Percentiles rank a stretch among this genome's conserved stretches.
Evolutionary conservation across 2,329 filamentous ascomycete species (phyloP).

Genomic region (Penicillium crustosum): DNA sequence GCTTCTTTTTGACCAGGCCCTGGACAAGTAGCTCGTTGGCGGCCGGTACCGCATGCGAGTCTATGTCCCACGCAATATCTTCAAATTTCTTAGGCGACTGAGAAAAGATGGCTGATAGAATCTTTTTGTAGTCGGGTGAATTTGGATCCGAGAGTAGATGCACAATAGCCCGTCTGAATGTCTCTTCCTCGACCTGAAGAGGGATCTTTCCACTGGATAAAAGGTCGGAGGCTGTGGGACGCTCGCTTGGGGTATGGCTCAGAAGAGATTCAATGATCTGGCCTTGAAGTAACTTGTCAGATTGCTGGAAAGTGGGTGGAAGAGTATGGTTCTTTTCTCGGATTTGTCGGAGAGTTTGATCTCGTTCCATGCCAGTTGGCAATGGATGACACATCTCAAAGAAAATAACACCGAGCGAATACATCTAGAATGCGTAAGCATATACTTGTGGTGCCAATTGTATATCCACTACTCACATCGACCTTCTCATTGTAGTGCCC

Average conservation of each 20-base stretch:
- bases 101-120: constrained; percentile 80
- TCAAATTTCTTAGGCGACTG: constrained; percentile 74
- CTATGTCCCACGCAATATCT: constrained; percentile 76
- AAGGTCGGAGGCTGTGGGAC: constrained; percentile 79
- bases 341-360: constrained; percentile 66
- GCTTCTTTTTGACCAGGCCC: constrained; percentile 69
- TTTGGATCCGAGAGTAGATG: constrained; percentile 72
- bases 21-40: constrained; percentile 62
- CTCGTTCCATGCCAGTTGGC: constrained; percentile 63
- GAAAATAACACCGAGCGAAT: constrained; percentile 93
- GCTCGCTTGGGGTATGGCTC: constrained; percentile 75
- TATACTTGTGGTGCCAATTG: background rate
- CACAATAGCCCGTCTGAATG: constrained; percentile 77
- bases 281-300: constrained; percentile 68
- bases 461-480: constrained; percentile 59
- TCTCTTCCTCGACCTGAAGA: constrained; percentile 88
- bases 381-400: constrained; percentile 87
- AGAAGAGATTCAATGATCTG: constrained; percentile 78
- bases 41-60: constrained; percentile 53
- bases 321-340: constrained; percentile 67
- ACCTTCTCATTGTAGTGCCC: constrained; percentile 90
- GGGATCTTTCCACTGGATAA: constrained; percentile 84
- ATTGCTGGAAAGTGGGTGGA: constrained; percentile 69
- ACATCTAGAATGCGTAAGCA: constrained; percentile 63
- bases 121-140: constrained; percentile 86